Percentiles rank a stretch among this genome's conserved stretches.
Conservation (phyloP, 148 eudicot species). For the Beta vulgaris region DNA sequence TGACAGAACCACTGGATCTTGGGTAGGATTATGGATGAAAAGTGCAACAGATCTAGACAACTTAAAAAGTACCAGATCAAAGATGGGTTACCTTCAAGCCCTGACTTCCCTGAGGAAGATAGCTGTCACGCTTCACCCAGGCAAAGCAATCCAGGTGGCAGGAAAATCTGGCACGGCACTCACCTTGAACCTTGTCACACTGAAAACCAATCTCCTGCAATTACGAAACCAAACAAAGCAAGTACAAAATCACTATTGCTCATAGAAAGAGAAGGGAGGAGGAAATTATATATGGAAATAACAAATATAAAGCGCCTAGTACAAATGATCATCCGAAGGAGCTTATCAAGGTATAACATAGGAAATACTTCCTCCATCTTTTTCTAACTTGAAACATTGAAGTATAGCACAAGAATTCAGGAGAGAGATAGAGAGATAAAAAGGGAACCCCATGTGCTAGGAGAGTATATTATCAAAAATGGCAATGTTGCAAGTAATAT, state of each 20-base stretch:
- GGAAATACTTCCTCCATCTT: no score
- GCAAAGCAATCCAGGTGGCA: slow-evolving; percentile 99
- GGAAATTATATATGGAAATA: neutral
- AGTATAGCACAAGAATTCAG: no score
- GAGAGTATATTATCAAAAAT: no score
- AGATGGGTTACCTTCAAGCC: slow-evolving; percentile 72
- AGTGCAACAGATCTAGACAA: neutral
- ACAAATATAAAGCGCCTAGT: neutral
- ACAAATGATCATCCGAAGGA: no score
- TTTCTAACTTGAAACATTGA: no score
- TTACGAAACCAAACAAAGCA: slow-evolving; percentile 21
- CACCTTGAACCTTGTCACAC: slow-evolving; percentile 94
- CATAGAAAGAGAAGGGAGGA: neutral
- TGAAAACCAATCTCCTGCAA: slow-evolving; percentile 87
- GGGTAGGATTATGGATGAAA: neutral
- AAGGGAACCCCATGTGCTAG: no score
- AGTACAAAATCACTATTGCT: slow-evolving; percentile 14
- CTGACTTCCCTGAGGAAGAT: slow-evolving; percentile 99
- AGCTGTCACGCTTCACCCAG: slow-evolving; percentile 99
- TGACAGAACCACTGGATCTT: neutral
- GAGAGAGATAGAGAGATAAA: no score
- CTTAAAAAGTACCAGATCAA: neutral
- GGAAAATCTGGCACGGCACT: slow-evolving; percentile 99
- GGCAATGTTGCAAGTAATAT: no score
- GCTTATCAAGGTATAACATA: no score